A percentile compares a stretch with the other conserved stretches of the same genome.
Conservation (phyloP, 257 asterid species). For the Solanum chiquidenum region DNA sequence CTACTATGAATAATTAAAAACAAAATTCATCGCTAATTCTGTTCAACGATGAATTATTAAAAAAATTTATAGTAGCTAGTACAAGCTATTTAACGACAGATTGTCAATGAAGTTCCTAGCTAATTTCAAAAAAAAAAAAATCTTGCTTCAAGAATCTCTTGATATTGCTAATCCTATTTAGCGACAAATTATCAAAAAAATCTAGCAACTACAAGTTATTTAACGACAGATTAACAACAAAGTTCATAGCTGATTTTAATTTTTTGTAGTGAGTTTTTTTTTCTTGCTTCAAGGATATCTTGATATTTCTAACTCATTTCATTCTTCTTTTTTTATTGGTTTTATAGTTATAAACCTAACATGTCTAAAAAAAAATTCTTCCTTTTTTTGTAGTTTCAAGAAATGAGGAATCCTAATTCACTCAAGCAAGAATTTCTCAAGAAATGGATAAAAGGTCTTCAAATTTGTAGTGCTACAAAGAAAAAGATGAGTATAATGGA, state of each 20-base stretch:
- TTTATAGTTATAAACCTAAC: background rate
- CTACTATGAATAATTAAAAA: background rate
- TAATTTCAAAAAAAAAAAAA: background rate
- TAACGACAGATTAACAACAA: background rate
- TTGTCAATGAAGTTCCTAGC: background rate
- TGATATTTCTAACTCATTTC: background rate
- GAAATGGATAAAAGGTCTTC: constrained; percentile 71
- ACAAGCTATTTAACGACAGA: background rate
- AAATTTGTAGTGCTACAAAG: constrained; percentile 25
- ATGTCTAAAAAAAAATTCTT: background rate
- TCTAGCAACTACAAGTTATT: background rate
- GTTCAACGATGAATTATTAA: background rate
- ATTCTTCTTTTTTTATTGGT: background rate
- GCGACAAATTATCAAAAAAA: background rate
- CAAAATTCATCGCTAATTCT: background rate
- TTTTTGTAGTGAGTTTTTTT: background rate
- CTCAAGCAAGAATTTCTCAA: constrained; percentile 55
- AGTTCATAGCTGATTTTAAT: background rate
- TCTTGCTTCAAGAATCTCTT: background rate
- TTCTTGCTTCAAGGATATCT: background rate
- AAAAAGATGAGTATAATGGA: constrained; percentile 42
- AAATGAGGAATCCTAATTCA: constrained; percentile 26
- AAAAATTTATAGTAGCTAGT: background rate
- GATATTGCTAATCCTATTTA: background rate
- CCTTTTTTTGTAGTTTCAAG: background rate